Percentiles rank a stretch among this genome's conserved stretches.
These are phyloP conservation scores for Saccharum officinarum DNA, from an alignment of 176 grass and related monocot genomes.

Conservation along the genomic window DNA sequence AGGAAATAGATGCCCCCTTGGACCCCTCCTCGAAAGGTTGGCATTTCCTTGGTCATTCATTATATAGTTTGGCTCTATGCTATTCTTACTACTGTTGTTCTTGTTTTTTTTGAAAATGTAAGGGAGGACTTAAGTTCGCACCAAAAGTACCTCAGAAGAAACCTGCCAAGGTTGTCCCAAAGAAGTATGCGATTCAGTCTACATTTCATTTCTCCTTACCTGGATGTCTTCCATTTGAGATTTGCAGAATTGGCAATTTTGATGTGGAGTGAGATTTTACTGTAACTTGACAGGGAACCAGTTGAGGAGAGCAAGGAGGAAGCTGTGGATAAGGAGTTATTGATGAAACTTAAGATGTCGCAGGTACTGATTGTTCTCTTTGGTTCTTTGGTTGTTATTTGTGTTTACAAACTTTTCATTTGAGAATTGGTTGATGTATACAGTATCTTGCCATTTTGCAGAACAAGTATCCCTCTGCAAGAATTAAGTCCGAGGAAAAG, in stretches of 20 bases:
- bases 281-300: slow-evolving; percentile 44
- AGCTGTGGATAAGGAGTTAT: slow-evolving; percentile 39
- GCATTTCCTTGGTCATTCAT: background rate
- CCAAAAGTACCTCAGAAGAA: slow-evolving; percentile 50
- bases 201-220: background rate
- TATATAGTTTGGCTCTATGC: background rate
- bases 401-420: background rate
- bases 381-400: background rate
- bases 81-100: background rate
- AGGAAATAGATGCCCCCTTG: slow-evolving; percentile 32
- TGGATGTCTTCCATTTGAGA: background rate
- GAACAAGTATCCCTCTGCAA: slow-evolving; percentile 34
- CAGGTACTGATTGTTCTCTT: slow-evolving; percentile 25
- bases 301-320: slow-evolving; percentile 61
- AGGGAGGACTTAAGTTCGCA: slow-evolving; percentile 46
- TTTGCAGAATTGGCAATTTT: background rate
- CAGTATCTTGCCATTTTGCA: slow-evolving; percentile 18
- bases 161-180: slow-evolving; percentile 39
- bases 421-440: slow-evolving; percentile 21
- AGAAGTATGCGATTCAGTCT: slow-evolving; percentile 22
- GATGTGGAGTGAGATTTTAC: background rate
- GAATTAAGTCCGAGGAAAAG: slow-evolving; percentile 55
- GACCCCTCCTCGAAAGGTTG: slow-evolving; percentile 43
- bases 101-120: background rate
- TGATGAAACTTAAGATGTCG: slow-evolving; percentile 50